Base-by-base conservation (phyloP, 192 early-diverging fungal species). In the Linnemannia zychae region DNA sequence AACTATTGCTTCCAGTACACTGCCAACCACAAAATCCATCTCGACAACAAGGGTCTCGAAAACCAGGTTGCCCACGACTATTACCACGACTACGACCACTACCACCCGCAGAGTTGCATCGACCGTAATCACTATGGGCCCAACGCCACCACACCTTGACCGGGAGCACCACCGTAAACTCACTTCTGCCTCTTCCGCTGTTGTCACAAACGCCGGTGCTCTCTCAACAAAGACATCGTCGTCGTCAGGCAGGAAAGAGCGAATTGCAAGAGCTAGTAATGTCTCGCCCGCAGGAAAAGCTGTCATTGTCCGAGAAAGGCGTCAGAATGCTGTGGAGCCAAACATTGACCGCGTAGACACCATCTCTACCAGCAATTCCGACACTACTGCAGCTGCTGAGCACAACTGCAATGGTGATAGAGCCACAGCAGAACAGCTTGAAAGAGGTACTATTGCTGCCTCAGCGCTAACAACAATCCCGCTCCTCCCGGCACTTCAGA, bases 31-130 rank as follows among this genome's bases (percentile, higher is more conserved):
- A 24, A 75, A 75, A 38, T 15, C 71, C 4, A 17, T 63, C 3
- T 65, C 74, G 15, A 33, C 70, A 5, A 74, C 74, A 52, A 72
- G 36, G 28, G n/a, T 28, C 31, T 66, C 72, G 34, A 75, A 46
- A 46, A 34, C 73, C 9, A 63, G 67, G 40, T 48, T 73, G 1
- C 79, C 66, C 33, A 81, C 72, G 7, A 75, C 49, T 34, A 53
- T 52, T n/a, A 48, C 72, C 20, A 73, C 66, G 5, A 81, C 67
- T 9, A 81, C 79, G 2, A 74, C 57, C 48, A 81, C 47, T 9
- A 75, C 67, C 18, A 81, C 73, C 18, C 79, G 67, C 28, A 46
- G 67, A 9, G 50, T 81, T 18, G 67, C 69, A 7, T 75, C 52
- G 3, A 74, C 72, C 1, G 63, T 1, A 16, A 74, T 75, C 50